Evolutionary conservation across 2,329 filamentous ascomycete genomes (phyloP).

Genomic region (Claviceps arundinis): DNA sequence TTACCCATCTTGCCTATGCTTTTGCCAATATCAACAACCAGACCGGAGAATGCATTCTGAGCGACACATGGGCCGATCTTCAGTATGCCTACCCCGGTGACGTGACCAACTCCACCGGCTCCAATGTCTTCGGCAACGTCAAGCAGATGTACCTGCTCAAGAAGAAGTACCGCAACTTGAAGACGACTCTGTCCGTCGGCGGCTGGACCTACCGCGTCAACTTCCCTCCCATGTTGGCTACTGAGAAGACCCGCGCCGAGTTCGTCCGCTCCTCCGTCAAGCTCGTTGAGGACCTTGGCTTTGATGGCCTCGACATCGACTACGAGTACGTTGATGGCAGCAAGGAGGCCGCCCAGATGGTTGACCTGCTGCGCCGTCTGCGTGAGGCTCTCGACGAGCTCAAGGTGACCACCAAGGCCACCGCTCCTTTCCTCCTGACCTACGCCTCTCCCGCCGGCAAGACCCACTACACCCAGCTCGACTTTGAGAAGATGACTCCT

Average conservation of each 20-base stretch:
- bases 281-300: slow-evolving; percentile 54
- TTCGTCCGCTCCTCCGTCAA: slow-evolving; percentile 59
- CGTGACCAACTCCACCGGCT: slow-evolving; percentile 34
- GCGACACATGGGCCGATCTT: slow-evolving; percentile 29
- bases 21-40: slow-evolving; percentile 31
- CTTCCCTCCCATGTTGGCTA: slow-evolving; percentile 51
- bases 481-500: slow-evolving; percentile 37
- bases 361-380: slow-evolving; percentile 28
- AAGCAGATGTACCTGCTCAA: slow-evolving; percentile 70
- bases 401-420: slow-evolving; percentile 22
- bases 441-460: slow-evolving; percentile 36
- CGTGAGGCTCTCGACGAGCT: slow-evolving; percentile 30
- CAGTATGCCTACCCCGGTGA: slow-evolving; percentile 59
- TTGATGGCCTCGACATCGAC: slow-evolving; percentile 44
- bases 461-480: slow-evolving; percentile 34
- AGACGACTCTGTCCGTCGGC: slow-evolving; percentile 65
- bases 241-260: slow-evolving; percentile 41
- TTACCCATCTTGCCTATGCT: slow-evolving; percentile 61
- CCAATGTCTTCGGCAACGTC: slow-evolving; percentile 62
- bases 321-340: slow-evolving; percentile 37
- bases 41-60: slow-evolving; percentile 9
- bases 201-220: slow-evolving; percentile 59
- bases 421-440: slow-evolving; percentile 35
- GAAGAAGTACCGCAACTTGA: slow-evolving; percentile 61
- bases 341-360: slow-evolving; percentile 26